Evolutionary conservation across 2,329 filamentous ascomycete species (phyloP).

Genomic region (Parastagonospora nodorum): DNA sequence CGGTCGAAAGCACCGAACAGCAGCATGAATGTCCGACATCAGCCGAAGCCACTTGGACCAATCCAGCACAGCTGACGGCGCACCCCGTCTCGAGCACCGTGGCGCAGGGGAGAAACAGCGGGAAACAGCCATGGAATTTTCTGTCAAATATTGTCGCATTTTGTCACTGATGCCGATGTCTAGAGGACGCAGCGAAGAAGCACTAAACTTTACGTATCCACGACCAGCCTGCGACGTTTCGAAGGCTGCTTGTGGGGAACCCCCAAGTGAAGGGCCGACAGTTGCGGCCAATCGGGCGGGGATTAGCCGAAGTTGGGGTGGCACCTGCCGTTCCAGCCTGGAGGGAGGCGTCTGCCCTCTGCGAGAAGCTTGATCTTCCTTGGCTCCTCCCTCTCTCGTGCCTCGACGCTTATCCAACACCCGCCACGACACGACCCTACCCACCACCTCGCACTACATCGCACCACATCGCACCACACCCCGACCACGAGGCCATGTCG

Average conservation of each 20-base stretch:
- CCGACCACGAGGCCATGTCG: constrained; percentile 20
- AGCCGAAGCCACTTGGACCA: too few relatives aligned
- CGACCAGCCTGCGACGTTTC: background rate
- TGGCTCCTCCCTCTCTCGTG: constrained; percentile 20
- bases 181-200: too few relatives aligned
- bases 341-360: constrained; percentile 2
- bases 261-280: too few relatives aligned
- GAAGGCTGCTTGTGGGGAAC: background rate
- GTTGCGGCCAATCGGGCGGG: constrained; percentile 3
- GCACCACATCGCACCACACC: constrained; percentile 4
- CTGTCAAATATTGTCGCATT: background rate
- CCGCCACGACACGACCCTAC: background rate
- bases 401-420: constrained; percentile 29
- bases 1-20: too few relatives aligned
- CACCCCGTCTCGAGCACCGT: too few relatives aligned
- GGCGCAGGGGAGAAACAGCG: too few relatives aligned
- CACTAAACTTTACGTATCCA: too few relatives aligned
- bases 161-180: background rate
- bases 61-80: too few relatives aligned
- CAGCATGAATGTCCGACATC: too few relatives aligned
- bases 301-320: constrained; percentile 12
- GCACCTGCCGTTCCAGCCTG: constrained; percentile 16
- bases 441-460: too few relatives aligned
- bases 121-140: too few relatives aligned
- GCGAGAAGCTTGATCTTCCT: constrained; percentile 29